Base-by-base conservation (phyloP, 2,329 filamentous ascomycete species). In the Venturia effusa region DNA sequence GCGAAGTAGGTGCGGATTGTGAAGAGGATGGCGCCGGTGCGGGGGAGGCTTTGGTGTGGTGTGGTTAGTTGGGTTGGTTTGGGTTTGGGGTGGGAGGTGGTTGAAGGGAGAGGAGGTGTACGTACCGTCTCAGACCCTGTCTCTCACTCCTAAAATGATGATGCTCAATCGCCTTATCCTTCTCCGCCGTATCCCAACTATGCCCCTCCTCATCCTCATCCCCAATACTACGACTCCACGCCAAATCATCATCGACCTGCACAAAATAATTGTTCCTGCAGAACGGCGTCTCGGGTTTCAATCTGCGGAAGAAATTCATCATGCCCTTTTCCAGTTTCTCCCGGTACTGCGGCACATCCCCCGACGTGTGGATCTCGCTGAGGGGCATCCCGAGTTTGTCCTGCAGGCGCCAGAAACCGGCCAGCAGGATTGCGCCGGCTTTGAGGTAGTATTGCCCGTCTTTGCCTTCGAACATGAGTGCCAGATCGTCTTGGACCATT, bases 241-340 rank as follows among this genome's bases (percentile, higher is more conserved):
- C 79, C 1, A 96, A 78, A 5, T 81, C 75, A 64, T 92, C 89
- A 70, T 95, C 90, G 0, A 94, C 89, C 75, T 95, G 90, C 67
- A 95, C 83, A 77, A 95, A 95, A 75, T 94, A 95, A 72, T 94
- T 93, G 72, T 92, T 90, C 65, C 90, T 80, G 24, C 85, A 69
- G 30, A 88, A 83, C 0, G 85, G 81, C 55, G 84, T 83, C 51
- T 90, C 85, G 0, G 88, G 87, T 70, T 83, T 81, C 0, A 94
- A 74, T 0, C 90, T 78, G 0, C 83, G 80, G 77, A 95, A 94
- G 77, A 95, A 92, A 72, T 88, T 90, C 77, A 82, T 82, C 89
- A 92, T 93, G 15, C 88, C 88, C 66, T 84, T 86, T 71, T 92
- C 86, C 13, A 93, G 78, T 71, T 90, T 90, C 68, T 84, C 78